Evolutionary conservation across 805 yeast genomes (phyloP), one percentile per base, ranked within the genome.

Genomic region (Saccharomyces jurei): DNA sequence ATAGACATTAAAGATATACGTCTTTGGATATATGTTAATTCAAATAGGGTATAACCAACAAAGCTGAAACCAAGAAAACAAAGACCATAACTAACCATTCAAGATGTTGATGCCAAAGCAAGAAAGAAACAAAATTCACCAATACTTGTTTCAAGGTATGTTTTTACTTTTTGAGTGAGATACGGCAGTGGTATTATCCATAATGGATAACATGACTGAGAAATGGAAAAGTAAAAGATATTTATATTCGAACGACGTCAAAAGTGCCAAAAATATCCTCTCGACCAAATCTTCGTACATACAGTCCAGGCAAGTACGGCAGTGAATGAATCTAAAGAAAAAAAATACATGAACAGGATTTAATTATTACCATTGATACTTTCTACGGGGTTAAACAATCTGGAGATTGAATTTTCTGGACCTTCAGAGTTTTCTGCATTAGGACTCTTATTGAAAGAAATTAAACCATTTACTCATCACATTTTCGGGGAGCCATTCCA

Each of bases 41-140:
- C 4, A 36, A 4, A 17, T 36, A 17, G 44, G 22, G 44, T 36
- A 36, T 11, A 36, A 36, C 25, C 9, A 36, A 3, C 17, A 36
- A 1, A 36, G 25, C 13, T 36, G 44, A 36, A 36, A 36, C 44
- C 25, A 36, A 36, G 44, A 17, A 36, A 36, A 36, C 44, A 36
- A 22, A 36, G 44, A 36, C 8, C 22, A 36, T 17, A 57, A 65
- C 57, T 51, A 63, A 62, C 59, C 55, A 61, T 65, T 67, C 80
- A 83, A 70, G 75, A 94, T 94, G 99, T 86, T 94, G 83, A 94
- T 94, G 85, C 98, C 99, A 82, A 94, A 89, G 83, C 96, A 89
- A 81, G 99, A 94, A 79, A 91, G 99, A 87, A 89, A 89, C 83
- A 89, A 89, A 90, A 94, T 94, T 79, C 96, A 90, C 95, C 88